Base-by-base conservation (phyloP, 2,329 filamentous ascomycete genomes). In the Colletotrichum liriopes region DNA sequence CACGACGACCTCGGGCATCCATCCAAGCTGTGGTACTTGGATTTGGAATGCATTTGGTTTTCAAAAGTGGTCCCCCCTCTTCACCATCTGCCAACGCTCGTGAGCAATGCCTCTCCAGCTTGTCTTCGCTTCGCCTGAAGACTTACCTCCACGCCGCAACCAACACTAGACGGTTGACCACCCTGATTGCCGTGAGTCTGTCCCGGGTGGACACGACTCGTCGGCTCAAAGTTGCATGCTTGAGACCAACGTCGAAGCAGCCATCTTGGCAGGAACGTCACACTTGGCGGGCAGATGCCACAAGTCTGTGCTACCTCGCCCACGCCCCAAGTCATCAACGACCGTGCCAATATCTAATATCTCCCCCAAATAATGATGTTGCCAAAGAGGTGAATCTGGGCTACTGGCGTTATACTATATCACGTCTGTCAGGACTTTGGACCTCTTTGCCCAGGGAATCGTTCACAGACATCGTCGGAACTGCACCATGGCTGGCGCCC, bases 391-490 rank as follows among this genome's bases (percentile, higher is more conserved):
- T 18, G 16, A 12, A 35, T 45, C 18, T 61, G 26, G 45, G 5
- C 23, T 12, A 49, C 32, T 16, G 60, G 4, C 20, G 2, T n/a
- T 32, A 56, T 35, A 32, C 35, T 16, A 8, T 18, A 56, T 23
- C 39, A 26, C 23, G 39, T 5, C 18, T 12, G n/a, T 51, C 23
- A 16, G 23, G 16, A 41, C 23, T 41, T 14, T 37, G 8, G 5
- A 32, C 32, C 43, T 16, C 55, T 14, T 26, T 18, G 43, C 29
- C 32, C 32, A 29, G 35, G 12, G 1, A 45, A 43, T 37, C 41
- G 58, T 49, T n/a, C 64, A 35, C 49, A 71, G 32, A 43, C 20
- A 41, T 59, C 65, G 52, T 68, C 58, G 51, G 26, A 68, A 47
- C 23, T 45, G 37, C 9, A 37, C 23, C 49, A n/a, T 14, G 37